Percentiles rank a stretch among this genome's conserved stretches.
These are phyloP conservation scores for Neurospora sp. DNA, from an alignment of 495 filamentous ascomycete species.

Conservation along the genomic window DNA sequence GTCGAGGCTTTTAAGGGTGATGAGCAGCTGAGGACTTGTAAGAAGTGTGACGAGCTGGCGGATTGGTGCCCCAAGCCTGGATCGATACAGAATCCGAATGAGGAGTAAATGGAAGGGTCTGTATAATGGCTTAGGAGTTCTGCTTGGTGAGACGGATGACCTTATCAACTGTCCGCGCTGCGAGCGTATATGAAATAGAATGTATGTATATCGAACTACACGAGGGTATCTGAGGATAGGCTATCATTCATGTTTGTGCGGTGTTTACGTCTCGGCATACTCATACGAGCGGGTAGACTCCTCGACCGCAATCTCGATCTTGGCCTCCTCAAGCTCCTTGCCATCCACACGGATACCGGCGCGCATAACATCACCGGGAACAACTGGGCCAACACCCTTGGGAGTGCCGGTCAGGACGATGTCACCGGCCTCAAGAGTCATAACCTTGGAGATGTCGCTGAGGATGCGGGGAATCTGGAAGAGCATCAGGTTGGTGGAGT, in stretches of 20 bases:
- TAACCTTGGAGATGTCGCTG: slow-evolving; percentile 85
- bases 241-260: background rate
- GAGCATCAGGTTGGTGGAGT: slow-evolving; percentile 84
- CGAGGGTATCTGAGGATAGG: background rate
- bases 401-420: slow-evolving; percentile 91
- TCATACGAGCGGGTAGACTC: slow-evolving; percentile 48
- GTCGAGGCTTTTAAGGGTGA: slow-evolving; percentile 72
- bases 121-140: background rate
- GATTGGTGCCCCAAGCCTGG: slow-evolving; percentile 39
- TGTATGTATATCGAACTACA: background rate
- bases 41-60: slow-evolving; percentile 66
- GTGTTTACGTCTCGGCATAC: slow-evolving; percentile 50
- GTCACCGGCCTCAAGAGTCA: slow-evolving; percentile 87
- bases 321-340: slow-evolving; percentile 75
- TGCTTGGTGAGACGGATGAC: background rate
- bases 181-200: background rate
- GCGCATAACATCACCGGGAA: slow-evolving; percentile 78
- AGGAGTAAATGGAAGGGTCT: slow-evolving; percentile 16
- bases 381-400: slow-evolving; percentile 85
- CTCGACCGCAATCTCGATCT: slow-evolving; percentile 73
- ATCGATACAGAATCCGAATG: slow-evolving; percentile 41
- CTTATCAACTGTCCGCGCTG: background rate
- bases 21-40: slow-evolving; percentile 65
- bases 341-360: slow-evolving; percentile 75
- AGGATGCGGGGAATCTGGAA: slow-evolving; percentile 79